Base-by-base conservation (phyloP, 768 basidiomycete genomes). In the Mycena polygramma region DNA sequence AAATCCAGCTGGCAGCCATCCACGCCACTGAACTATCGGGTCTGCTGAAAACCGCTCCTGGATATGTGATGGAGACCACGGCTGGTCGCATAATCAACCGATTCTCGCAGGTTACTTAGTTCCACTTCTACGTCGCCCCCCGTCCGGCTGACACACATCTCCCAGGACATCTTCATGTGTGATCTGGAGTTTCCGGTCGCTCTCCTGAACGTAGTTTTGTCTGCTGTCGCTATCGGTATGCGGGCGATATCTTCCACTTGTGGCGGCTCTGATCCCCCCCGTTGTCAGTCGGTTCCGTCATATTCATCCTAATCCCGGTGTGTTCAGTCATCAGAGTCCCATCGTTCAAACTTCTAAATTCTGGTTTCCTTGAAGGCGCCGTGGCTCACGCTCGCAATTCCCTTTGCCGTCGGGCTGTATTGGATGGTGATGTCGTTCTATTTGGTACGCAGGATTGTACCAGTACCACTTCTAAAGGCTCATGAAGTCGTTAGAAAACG, bases 111-210 rank as follows among this genome's bases (percentile, higher is more conserved):
- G 65, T 66, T 55, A 26, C 17, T 14, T 36, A 20, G 3, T 49
- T 4, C 13, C 8, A 2, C 30, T 30, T 30, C 17, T 43, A 26
- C 2, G 11, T n/a, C 7, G 41, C 20, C 9, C 0, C 35, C 37
- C 19, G 22, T 46, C 11, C 41, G 8, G n/a, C 45, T 30, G n/a
- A 41, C 11, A 11, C 7, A 36, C 19, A 45, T 10, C n/a, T 9
- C 17, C 20, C 55, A 70, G 57, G 68, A 70, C n/a, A 53, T 70
- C 4, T 70, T 70, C 43, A 70, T 70, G 68, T 58, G 61, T 22
- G 68, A 70, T 19, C 43, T 70, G 22, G 62, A 70, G 43, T 57
- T 70, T 19, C 55, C 68, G 15, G 30, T 45, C 10, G 43, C 22
- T 19, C 26, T 53, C 7, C 43, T 60, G 8, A 58, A 70, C 24